Evolutionary conservation across 2,329 filamentous ascomycete species (phyloP), one percentile per base, ranked within the genome.

Genomic region (Talaromyces sp.): DNA sequence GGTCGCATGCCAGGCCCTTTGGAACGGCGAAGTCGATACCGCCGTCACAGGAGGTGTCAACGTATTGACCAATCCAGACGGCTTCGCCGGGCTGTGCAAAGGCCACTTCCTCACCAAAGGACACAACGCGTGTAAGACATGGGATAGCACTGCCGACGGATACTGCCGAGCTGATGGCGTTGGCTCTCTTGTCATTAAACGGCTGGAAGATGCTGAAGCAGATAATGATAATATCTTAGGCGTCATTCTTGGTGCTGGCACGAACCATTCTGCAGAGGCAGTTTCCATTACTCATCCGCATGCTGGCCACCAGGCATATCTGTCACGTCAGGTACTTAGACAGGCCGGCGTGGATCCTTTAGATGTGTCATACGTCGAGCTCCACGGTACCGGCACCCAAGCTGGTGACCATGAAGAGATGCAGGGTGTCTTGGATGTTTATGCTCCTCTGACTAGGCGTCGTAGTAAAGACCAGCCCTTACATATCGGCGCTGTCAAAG

Each of bases 371-470:
- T 96, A 94, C 72, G 88, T 96, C 9, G 92, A 96, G 77, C 92
- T 95, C 88, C 92, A 96, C 75, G 92, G 91, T 14, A 96, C 92
- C 2, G 92, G 92, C 35, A 96, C 91, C 0, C 91, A 95, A 75
- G 91, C 90, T 37, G 92, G 91, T 67, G 92, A 96, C 72, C 88
- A 87, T 7, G 90, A 87, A 3, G 93, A 97, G 75, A 93, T 94
- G 89, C 82, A 87, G 0, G 92, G 89, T 0, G 90, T 96, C 58
- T 86, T 88, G 24, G 82, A 85, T 57, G 81, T 85, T 22, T 90
- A 89, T 69, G 87, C 85, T 50, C 83, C 85, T 24, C 79, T 81
- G 62, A 76, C 83, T 68, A 78, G 80, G 45, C 10, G 11, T 41
- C 80, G 73, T 22, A 66, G 80, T 86, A 59, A 69, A 6, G 72